Evolutionary conservation across 208 protist genomes (phyloP), one percentile per base, ranked within the genome.

Genomic region (Acanthamoeba pearcei): DNA sequence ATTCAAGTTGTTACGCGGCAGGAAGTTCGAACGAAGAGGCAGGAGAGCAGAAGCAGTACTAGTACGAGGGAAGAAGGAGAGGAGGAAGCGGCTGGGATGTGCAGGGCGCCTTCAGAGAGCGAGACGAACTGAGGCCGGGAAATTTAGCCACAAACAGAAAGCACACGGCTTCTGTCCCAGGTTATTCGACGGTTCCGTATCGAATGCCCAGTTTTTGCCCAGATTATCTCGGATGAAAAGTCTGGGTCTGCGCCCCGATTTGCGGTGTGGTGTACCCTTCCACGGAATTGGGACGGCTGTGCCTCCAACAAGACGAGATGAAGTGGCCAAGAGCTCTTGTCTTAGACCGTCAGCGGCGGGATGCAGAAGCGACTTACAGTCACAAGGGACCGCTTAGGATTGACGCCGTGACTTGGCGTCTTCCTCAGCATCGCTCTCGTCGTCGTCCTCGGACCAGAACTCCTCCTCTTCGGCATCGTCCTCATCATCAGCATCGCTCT

Each of bases 41-140:
- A 29, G 60, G 0, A 66, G 9, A 66, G 60, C 60, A 0, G 24
- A n/a, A 66, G 60, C 60, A 66, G 60, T 66, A 66, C 60, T n/a
- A 32, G n/a, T n/a, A n/a, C n/a, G n/a, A n/a, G n/a, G 57, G 22
- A 15, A 24, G 57, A 62, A 72, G 66, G 35, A 22, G 66, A n/a
- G 19, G 66, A 72, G 66, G 66, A 72, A 17, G 66, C 32, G 8
- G 66, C 66, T 38, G 66, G 9, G n/a, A 38, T 38, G 66, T 24
- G 60, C 60, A 38, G 66, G 66, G 66, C 66, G n/a, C n/a, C 66
- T 32, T 29, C 66, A 72, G 66, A 72, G 66, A 72, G 66, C 66
- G 66, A 72, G 66, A 72, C 66, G 66, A 72, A 72, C n/a, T 27
- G 35, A 72, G 29, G 10, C 27, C 9, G 24, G 62, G 24, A 72